Conservation (phyloP, 208 protist species). For the Strigomonas galati region DNA sequence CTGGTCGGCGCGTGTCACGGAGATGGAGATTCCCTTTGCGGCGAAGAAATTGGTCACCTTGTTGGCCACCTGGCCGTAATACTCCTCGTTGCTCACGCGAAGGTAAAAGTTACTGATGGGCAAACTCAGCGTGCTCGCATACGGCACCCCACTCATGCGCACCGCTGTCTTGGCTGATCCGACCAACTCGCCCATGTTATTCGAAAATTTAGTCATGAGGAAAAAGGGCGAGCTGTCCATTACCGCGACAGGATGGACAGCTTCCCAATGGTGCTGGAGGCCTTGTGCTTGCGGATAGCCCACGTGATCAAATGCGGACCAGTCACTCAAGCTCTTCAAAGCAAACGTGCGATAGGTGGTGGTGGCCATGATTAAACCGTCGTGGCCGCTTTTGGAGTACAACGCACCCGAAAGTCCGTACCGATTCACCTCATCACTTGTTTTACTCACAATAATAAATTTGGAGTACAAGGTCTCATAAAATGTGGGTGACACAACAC, state of each 20-base stretch:
- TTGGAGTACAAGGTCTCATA: constrained; percentile 1
- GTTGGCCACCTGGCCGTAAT: constrained; percentile 16
- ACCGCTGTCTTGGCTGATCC: constrained; percentile 15
- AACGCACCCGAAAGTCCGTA: constrained; percentile 6
- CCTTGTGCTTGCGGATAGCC: neutral
- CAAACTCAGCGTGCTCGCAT: constrained; percentile 22
- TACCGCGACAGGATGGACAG: constrained; percentile 11
- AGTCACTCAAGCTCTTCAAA: neutral
- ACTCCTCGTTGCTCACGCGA: constrained; percentile 14
- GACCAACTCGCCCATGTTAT: constrained; percentile 31
- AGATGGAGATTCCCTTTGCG: too few relatives aligned
- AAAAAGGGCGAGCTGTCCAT: constrained; percentile 38
- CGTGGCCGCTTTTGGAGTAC: neutral
- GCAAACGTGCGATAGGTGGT: neutral
- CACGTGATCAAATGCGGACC: neutral
- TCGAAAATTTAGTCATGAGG: constrained; percentile 38
- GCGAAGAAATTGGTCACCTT: constrained; percentile 9
- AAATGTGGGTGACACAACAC: neutral
- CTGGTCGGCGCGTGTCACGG: too few relatives aligned
- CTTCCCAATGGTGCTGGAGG: neutral
- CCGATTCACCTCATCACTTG: neutral
- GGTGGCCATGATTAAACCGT: constrained; percentile 6
- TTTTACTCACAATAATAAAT: neutral
- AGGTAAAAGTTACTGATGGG: constrained; percentile 11
- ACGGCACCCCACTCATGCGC: constrained; percentile 15